Evolutionary conservation across 1,284 basidiomycete genomes (phyloP), one percentile per base, ranked within the genome.

Genomic region (Ganoderma resinaceum): DNA sequence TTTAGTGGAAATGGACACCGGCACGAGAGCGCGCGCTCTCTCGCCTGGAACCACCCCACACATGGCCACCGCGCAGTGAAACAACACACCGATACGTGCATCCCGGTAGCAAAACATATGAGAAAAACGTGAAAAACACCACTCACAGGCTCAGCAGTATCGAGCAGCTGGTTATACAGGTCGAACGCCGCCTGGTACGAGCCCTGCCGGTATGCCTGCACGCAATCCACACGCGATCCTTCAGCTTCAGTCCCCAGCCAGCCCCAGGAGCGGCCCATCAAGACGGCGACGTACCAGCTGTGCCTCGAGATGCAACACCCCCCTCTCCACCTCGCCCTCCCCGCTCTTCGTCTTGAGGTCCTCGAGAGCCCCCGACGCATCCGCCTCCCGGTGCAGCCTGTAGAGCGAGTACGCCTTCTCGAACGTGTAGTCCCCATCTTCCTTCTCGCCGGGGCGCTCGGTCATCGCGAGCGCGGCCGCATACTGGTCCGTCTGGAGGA

Each of bases 401-500:
- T 96, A 96, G 61, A 95, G 80, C 35, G 92, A 89, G 78, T 96
- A 96, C 2, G 92, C 91, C 67, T 86, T 85, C 80, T 95, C 93
- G 73, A 94, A 96, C 0, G 82, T 83, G 66, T 83, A 81, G 16
- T 78, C 76, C 1, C 72, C 42, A n/a, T n/a, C n/a, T 7, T 76
- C 71, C 43, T 75, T 72, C 18, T 38, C 66, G 23, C 31, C 35
- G 2, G 40, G 66, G 5, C 29, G 40, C 23, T 67, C 53, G 68
- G 90, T 84, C 66, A 92, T 79, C 7, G 81, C 75, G 18, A 93
- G 81, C 2, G 92, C 91, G 35, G 82, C 74, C 3, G 80, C 79
- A 74, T 93, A 95, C 73, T 92, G 90, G 76, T 96, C 95, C 1
- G 91, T 94, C 76, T 96, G 94, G 63, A 96, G 82, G 66, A 95